phyloP scores from a whole-genome alignment of 192 early-diverging fungal species.

The Linderina pennispora region DNA sequence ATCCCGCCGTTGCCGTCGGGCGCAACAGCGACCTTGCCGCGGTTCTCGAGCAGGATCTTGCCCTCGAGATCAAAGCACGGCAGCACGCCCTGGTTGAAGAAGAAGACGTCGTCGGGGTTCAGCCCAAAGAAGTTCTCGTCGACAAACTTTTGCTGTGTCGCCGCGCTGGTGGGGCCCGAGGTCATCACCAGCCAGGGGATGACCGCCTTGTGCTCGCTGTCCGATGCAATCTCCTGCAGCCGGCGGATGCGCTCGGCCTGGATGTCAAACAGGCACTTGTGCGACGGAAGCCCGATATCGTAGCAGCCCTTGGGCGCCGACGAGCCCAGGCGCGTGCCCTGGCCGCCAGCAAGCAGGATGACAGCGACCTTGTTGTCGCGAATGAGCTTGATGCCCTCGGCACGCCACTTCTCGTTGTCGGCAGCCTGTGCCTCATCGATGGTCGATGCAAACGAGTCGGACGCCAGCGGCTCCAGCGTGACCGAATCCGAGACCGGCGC shows the following conservation, averaged over 20 bases:
- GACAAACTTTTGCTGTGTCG: slow-evolving; percentile 76
- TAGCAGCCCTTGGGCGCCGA: slow-evolving; percentile 91
- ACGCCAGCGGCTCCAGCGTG: slow-evolving; percentile 70
- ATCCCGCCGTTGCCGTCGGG: slow-evolving; percentile 94
- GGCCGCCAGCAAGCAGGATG: slow-evolving; percentile 89
- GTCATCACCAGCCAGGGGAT: slow-evolving; percentile 99
- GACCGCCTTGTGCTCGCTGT: slow-evolving; percentile 33
- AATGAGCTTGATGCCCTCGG: slow-evolving; percentile 72
- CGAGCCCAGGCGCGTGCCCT: slow-evolving; percentile 79
- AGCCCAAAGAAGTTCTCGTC: slow-evolving; percentile 87
- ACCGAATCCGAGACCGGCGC: slow-evolving; percentile 41
- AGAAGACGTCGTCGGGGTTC: slow-evolving; percentile 73
- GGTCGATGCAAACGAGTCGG: slow-evolving; percentile 59
- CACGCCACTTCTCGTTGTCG: slow-evolving; percentile 62
- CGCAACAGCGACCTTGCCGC: slow-evolving; percentile 69
- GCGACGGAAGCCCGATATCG: slow-evolving; percentile 83
- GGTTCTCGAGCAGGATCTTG: slow-evolving; percentile 85
- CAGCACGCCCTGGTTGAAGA: slow-evolving; percentile 95
- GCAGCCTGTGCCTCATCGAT: slow-evolving; percentile 44
- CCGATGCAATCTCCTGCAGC: slow-evolving; percentile 67
- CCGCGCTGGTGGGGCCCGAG: slow-evolving; percentile 81
- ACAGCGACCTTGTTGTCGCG: slow-evolving; percentile 86
- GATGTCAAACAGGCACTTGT: slow-evolving; percentile 86
- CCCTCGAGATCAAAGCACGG: slow-evolving; percentile 92
- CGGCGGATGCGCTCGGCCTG: slow-evolving; percentile 91